These are phyloP conservation scores for Arctium lappa DNA, from an alignment of 129 eudicot genomes.

Conservation along the genomic window DNA sequence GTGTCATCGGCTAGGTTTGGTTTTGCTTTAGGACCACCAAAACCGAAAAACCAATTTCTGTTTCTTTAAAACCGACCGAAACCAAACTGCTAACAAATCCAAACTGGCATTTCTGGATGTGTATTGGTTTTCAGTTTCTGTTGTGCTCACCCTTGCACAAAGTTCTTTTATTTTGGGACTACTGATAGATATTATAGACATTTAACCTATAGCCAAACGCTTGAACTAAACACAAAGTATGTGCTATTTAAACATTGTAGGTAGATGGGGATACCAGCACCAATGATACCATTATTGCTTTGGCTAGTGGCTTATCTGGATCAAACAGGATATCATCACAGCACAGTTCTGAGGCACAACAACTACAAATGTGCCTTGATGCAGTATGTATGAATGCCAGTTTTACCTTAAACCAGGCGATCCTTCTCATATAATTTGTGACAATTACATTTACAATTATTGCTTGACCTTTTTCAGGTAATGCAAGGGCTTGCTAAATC, in stretches of 20 bases:
- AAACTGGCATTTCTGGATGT: not conserved
- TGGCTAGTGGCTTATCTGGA: conserved; percentile 96
- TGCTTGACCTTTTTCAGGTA: conserved; percentile 44
- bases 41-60: not conserved
- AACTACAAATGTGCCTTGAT: conserved; percentile 87
- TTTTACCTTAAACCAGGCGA: not conserved
- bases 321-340: conserved; percentile 58
- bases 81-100: not conserved
- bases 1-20: not conserved
- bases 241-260: conserved; percentile 33
- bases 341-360: conserved; percentile 58
- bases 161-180: not conserved
- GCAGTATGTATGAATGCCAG: conserved; percentile 48
- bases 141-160: not conserved
- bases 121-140: not conserved
- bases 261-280: conserved; percentile 99
- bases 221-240: not conserved
- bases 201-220: not conserved
- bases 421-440: not conserved
- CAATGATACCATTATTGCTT: conserved; percentile 89
- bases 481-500: conserved; percentile 99
- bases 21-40: not conserved
- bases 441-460: not conserved
- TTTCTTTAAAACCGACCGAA: not conserved
- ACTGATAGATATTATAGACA: conserved; percentile 1